Evolutionary conservation across 148 eudicot genomes (phyloP).

Genomic region (Pouteria glomerata): DNA sequence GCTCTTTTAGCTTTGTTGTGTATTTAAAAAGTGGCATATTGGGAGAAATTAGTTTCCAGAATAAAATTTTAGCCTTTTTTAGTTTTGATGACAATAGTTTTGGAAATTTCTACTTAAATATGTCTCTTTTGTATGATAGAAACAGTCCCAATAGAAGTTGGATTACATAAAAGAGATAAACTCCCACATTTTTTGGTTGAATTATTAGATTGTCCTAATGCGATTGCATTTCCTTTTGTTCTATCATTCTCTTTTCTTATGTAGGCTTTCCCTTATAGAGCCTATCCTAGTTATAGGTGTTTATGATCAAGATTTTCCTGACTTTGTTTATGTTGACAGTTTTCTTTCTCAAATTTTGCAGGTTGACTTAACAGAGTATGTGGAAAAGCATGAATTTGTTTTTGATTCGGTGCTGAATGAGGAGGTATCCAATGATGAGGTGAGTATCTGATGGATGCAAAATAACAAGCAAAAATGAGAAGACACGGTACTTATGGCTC

Average conservation of each 20-base stretch:
- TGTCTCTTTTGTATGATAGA: not conserved
- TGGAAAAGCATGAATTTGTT: conserved; percentile 94
- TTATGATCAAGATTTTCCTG: not conserved
- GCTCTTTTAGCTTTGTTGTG: not conserved
- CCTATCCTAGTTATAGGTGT: not conserved
- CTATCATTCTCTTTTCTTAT: not conserved
- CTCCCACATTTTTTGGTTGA: too few species aligned
- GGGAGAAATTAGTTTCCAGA: not conserved
- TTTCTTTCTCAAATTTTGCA: conserved; percentile 28
- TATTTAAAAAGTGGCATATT: not conserved
- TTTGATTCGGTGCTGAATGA: conserved; percentile 96
- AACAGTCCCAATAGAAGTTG: not conserved
- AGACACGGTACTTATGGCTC: not conserved
- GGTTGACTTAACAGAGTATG: conserved; percentile 96
- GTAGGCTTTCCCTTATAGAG: not conserved
- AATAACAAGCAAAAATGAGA: not conserved
- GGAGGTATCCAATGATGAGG: conserved; percentile 99
- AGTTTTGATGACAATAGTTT: not conserved
- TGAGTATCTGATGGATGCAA: conserved; percentile 15
- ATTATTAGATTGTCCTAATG: too few species aligned
- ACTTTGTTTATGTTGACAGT: not conserved
- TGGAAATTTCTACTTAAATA: not conserved
- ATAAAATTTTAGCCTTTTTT: not conserved
- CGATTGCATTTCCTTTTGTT: too few species aligned
- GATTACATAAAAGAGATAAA: not conserved